A percentile compares a stretch with the other conserved stretches of the same genome.
Conservation (phyloP, 2,329 filamentous ascomycete genomes). For the Huntiella moniliformis region DNA sequence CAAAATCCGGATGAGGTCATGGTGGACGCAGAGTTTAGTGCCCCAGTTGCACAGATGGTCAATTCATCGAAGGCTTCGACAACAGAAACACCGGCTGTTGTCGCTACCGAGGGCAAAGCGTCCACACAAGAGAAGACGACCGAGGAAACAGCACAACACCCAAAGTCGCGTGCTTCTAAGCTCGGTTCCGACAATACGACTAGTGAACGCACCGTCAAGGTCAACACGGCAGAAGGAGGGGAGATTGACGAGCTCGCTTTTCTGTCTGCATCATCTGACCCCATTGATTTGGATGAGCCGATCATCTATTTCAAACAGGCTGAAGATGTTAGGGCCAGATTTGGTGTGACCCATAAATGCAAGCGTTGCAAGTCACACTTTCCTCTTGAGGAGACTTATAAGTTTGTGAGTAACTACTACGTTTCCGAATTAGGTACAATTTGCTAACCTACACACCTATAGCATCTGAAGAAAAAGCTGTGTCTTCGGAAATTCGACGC, state of each 20-base stretch:
- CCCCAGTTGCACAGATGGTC: too few relatives aligned
- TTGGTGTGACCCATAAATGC: conserved; percentile 6
- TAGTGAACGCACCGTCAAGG: not conserved
- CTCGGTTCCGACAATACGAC: not conserved
- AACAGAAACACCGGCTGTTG: too few relatives aligned
- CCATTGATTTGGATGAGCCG: not conserved
- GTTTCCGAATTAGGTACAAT: conserved; percentile 10
- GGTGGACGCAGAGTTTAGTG: too few relatives aligned
- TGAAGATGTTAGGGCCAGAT: not conserved
- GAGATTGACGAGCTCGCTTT: too few relatives aligned
- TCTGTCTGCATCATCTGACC: not conserved
- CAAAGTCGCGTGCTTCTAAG: not conserved
- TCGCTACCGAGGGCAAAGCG: too few relatives aligned
- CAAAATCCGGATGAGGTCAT: too few relatives aligned
- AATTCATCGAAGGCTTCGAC: too few relatives aligned
- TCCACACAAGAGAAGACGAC: too few relatives aligned
- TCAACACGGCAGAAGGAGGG: not conserved
- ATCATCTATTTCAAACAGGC: not conserved
- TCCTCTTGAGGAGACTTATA: not conserved
- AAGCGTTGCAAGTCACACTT: conserved; percentile 13
- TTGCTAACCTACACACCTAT: not conserved
- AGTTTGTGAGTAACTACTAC: conserved; percentile 10
- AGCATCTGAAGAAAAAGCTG: conserved; percentile 21
- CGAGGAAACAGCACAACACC: too few relatives aligned
- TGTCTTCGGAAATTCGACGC: conserved; percentile 15